phyloP scores from a whole-genome alignment of 768 basidiomycete genomes.

The Hydnum rufescens region DNA sequence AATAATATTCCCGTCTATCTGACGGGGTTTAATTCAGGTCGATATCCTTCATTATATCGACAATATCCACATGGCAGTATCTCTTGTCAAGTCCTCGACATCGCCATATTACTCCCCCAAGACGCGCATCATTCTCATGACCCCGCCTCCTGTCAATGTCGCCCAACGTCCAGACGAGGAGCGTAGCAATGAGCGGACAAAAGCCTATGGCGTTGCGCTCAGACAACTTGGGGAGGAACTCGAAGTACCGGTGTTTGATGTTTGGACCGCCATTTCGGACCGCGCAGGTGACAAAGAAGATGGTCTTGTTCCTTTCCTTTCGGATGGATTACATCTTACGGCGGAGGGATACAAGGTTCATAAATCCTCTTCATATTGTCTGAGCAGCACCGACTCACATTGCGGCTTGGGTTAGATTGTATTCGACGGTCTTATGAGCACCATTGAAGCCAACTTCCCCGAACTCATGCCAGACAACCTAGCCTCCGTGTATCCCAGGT shows the following conservation, averaged over 20 bases:
- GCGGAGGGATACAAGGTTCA: slow-evolving; percentile 51
- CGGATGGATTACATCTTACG: slow-evolving; percentile 69
- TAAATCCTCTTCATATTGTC: background rate
- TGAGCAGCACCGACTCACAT: background rate
- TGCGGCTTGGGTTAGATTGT: slow-evolving; percentile 28
- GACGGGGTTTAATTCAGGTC: too few relatives aligned
- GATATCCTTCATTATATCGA: slow-evolving; percentile 40
- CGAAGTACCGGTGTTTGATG: slow-evolving; percentile 45
- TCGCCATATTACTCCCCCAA: slow-evolving; percentile 48
- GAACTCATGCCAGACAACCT: slow-evolving; percentile 50
- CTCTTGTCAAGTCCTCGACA: slow-evolving; percentile 36
- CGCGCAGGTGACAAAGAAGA: slow-evolving; percentile 42
- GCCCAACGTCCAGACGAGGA: slow-evolving; percentile 28
- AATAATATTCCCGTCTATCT: background rate
- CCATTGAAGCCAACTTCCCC: slow-evolving; percentile 38
- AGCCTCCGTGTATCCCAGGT: slow-evolving; percentile 38
- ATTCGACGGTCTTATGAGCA: slow-evolving; percentile 38
- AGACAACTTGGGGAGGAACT: slow-evolving; percentile 35
- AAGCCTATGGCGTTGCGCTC: slow-evolving; percentile 50
- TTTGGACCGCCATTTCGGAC: slow-evolving; percentile 58
- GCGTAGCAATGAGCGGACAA: slow-evolving; percentile 41
- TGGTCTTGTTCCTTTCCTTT: slow-evolving; percentile 31
- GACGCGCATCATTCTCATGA: slow-evolving; percentile 62
- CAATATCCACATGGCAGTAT: slow-evolving; percentile 45
- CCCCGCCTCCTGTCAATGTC: slow-evolving; percentile 67